A percentile compares a stretch with the other conserved stretches of the same genome.
Conservation (phyloP, 2,329 filamentous ascomycete species). For the Beauveria caledonica region DNA sequence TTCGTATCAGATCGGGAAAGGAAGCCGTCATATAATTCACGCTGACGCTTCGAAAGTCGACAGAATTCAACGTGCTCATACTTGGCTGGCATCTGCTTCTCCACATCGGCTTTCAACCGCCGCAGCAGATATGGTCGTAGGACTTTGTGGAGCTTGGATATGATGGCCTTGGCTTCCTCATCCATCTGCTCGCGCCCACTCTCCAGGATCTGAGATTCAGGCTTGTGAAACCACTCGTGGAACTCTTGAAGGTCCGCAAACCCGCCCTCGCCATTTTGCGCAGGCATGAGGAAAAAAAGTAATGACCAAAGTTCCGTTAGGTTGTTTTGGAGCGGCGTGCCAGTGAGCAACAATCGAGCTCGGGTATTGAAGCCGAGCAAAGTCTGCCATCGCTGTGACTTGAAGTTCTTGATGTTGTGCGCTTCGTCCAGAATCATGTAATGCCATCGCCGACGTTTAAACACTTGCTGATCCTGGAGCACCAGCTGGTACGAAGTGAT, state of each 20-base stretch:
- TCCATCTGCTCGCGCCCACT: constrained; percentile 91
- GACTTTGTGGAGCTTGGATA: constrained; percentile 88
- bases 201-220: constrained; percentile 92
- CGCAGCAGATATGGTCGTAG: constrained; percentile 85
- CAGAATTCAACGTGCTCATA: constrained; percentile 97
- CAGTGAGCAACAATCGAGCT: constrained; percentile 78
- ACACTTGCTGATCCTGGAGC: constrained; percentile 85
- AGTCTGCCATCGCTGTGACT: constrained; percentile 93
- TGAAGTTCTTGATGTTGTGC: constrained; percentile 99
- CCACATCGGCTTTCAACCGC: constrained; percentile 89
- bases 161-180: constrained; percentile 84
- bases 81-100: constrained; percentile 98
- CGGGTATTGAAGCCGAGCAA: constrained; percentile 89
- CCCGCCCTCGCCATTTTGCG: constrained; percentile 75
- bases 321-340: constrained; percentile 94
- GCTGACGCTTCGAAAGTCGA: constrained; percentile 86
- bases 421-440: constrained; percentile 98
- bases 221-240: constrained; percentile 90
- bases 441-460: constrained; percentile 89
- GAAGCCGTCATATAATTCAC: constrained; percentile 94
- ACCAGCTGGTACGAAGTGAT: constrained; percentile 98
- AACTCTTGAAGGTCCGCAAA: constrained; percentile 96
- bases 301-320: constrained; percentile 95
- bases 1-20: constrained; percentile 84
- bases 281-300: constrained; percentile 92